A percentile compares a stretch with the other conserved stretches of the same genome.
These are phyloP conservation scores for Pythium grandisporangium DNA, from an alignment of 352 stramenopile genomes.

Conservation along the genomic window DNA sequence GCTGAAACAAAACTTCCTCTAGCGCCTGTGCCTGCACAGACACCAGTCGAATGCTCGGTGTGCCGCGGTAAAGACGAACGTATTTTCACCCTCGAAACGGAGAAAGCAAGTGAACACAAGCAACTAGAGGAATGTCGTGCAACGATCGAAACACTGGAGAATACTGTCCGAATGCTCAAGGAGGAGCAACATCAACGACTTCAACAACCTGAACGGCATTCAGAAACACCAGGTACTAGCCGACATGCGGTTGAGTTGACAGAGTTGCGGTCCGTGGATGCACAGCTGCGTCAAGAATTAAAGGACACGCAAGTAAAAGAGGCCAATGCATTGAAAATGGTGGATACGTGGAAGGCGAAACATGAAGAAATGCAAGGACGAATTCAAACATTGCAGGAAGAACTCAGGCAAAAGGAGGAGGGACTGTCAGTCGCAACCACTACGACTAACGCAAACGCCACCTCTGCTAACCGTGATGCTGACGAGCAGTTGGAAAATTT, in stretches of 20 bases:
- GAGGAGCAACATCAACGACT: no score
- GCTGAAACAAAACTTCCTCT: no score
- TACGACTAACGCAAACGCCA: not conserved
- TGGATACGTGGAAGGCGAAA: not conserved
- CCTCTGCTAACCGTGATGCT: not conserved
- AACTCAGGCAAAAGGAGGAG: no score
- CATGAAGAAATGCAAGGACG: not conserved
- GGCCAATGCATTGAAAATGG: not conserved
- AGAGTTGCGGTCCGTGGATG: slow-evolving; percentile 1
- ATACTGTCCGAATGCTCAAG: no score
- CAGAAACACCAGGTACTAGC: not conserved
- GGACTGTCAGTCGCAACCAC: not conserved
- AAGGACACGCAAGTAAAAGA: not conserved
- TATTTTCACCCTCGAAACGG: slow-evolving; percentile 1
- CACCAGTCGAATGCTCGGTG: no score
- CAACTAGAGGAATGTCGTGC: not conserved
- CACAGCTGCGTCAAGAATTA: slow-evolving; percentile 4
- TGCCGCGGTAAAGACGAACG: no score
- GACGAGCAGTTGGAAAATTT: slow-evolving; percentile 4
- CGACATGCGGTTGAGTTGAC: slow-evolving; percentile 2
- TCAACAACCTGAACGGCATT: not conserved
- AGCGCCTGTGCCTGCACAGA: no score
- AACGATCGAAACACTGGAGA: not conserved
- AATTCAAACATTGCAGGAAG: no score
- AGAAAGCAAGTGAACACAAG: not conserved